Evolutionary conservation across 2,329 filamentous ascomycete genomes (phyloP).

Genomic region (Didymella keratinophila): DNA sequence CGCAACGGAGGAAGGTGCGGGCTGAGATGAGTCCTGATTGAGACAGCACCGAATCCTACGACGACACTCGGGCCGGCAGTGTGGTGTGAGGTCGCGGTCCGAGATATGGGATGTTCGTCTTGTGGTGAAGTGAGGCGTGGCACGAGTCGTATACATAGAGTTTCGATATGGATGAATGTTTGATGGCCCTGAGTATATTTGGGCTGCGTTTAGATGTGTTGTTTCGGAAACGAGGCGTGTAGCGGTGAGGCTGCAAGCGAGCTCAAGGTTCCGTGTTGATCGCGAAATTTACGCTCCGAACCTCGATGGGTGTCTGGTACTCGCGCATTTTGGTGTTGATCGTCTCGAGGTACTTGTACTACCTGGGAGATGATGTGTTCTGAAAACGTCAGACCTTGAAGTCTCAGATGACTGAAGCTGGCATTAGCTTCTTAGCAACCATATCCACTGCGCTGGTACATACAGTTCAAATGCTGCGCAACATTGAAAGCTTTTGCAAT

Average conservation of each 20-base stretch:
- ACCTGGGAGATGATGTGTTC: not conserved
- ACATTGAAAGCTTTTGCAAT: not conserved
- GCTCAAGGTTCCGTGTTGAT: not conserved
- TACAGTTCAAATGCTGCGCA: not conserved
- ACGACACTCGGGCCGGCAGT: conserved; percentile 14
- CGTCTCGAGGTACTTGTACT: not conserved
- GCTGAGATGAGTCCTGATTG: not conserved
- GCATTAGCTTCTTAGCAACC: not conserved
- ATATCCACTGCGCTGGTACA: not conserved
- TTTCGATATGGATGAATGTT: not conserved
- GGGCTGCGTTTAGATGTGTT: conserved; percentile 1
- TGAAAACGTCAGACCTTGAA: not conserved
- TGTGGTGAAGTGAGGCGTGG: conserved; percentile 1
- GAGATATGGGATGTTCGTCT: conserved; percentile 4
- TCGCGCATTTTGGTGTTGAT: conserved; percentile 1
- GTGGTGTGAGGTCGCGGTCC: conserved; percentile 4
- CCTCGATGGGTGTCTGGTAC: not conserved
- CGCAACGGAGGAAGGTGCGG: conserved; percentile 9
- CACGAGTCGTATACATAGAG: not conserved
- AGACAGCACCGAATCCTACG: not conserved
- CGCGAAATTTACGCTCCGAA: not conserved
- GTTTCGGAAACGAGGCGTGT: not conserved
- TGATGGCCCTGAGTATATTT: not conserved
- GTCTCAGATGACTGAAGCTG: not conserved
- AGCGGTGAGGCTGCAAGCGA: conserved; percentile 1